These are phyloP conservation scores for Phytophthora melonis DNA, from an alignment of 352 stramenopile genomes.

Conservation along the genomic window DNA sequence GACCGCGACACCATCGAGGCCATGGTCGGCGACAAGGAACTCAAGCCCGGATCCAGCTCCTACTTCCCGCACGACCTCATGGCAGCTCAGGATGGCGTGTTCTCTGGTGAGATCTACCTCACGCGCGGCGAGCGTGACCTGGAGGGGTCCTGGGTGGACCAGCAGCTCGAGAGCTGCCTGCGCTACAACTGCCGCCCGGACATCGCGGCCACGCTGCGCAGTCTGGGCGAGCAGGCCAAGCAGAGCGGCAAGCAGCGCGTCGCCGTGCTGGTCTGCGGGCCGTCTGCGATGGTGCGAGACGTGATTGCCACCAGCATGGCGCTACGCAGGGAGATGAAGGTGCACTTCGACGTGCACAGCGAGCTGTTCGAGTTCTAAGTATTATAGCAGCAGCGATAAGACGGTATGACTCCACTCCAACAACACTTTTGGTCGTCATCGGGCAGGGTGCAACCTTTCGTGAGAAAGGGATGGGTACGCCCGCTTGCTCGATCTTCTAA, in stretches of 20 bases:
- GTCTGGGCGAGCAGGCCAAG: conserved; percentile 35
- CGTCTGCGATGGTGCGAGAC: conserved; percentile 35
- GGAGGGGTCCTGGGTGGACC: conserved; percentile 29
- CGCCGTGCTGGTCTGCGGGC: conserved; percentile 48
- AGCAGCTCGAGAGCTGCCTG: conserved; percentile 27
- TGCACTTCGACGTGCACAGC: conserved; percentile 47
- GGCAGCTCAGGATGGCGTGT: conserved; percentile 13
- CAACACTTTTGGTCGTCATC: neutral
- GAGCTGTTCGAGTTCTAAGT: conserved; percentile 35
- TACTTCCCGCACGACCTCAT: conserved; percentile 30
- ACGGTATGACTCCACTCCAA: no score
- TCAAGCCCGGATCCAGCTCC: neutral
- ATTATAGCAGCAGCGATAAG: neutral
- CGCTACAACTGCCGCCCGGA: conserved; percentile 38
- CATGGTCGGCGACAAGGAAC: conserved; percentile 4
- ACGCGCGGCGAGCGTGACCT: conserved; percentile 37
- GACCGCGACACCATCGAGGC: conserved; percentile 44
- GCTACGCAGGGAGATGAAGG: conserved; percentile 21
- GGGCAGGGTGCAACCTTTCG: neutral
- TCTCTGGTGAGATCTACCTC: conserved; percentile 48
- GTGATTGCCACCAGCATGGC: conserved; percentile 17
- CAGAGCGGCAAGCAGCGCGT: conserved; percentile 30
- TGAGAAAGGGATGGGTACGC: neutral
- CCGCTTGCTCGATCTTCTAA: neutral
- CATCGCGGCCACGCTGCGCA: conserved; percentile 23